These are phyloP conservation scores for Ophiosphaerella herpotricha DNA, from an alignment of 2,329 filamentous ascomycete genomes.

Conservation along the genomic window DNA sequence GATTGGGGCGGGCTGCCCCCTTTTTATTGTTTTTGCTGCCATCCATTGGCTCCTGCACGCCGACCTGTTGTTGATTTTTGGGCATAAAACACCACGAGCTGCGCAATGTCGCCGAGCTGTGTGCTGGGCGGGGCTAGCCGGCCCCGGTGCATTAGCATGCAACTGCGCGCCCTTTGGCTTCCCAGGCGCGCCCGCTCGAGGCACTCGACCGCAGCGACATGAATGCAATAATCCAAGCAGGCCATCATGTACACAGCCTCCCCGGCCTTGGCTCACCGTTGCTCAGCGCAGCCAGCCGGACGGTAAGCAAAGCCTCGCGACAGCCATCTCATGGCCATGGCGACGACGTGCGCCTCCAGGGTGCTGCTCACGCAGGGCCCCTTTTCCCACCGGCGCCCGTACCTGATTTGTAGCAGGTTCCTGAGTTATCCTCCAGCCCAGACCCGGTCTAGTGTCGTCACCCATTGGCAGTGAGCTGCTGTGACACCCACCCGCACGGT, in stretches of 20 bases:
- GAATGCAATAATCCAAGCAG: no score
- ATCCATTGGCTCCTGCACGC: slow-evolving; percentile 12
- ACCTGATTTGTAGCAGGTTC: slow-evolving; percentile 34
- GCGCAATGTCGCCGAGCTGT: slow-evolving; percentile 16
- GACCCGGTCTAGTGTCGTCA: slow-evolving; percentile 20
- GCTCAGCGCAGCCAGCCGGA: no score
- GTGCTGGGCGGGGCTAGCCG: slow-evolving; percentile 6
- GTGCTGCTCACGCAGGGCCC: not conserved
- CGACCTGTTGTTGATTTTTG: slow-evolving; percentile 1
- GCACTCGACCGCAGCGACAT: no score
- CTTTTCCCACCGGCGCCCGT: slow-evolving; percentile 29
- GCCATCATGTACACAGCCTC: no score
- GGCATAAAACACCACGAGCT: slow-evolving; percentile 24
- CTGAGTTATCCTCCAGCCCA: slow-evolving; percentile 41
- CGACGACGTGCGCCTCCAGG: slow-evolving; percentile 10
- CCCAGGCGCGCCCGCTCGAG: not conserved
- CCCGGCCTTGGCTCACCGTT: no score
- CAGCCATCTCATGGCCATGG: slow-evolving; percentile 3
- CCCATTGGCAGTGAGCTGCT: slow-evolving; percentile 21
- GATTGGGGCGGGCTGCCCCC: slow-evolving; percentile 32
- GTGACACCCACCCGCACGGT: slow-evolving; percentile 36
- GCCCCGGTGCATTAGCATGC: slow-evolving; percentile 26
- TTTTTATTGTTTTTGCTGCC: slow-evolving; percentile 32
- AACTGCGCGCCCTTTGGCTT: slow-evolving; percentile 17
- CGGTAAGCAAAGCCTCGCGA: no score